Percentiles rank a stretch among this genome's conserved stretches.
phyloP scores from a whole-genome alignment of 441 rosid genomes.

The Eutrema salsugineum region DNA sequence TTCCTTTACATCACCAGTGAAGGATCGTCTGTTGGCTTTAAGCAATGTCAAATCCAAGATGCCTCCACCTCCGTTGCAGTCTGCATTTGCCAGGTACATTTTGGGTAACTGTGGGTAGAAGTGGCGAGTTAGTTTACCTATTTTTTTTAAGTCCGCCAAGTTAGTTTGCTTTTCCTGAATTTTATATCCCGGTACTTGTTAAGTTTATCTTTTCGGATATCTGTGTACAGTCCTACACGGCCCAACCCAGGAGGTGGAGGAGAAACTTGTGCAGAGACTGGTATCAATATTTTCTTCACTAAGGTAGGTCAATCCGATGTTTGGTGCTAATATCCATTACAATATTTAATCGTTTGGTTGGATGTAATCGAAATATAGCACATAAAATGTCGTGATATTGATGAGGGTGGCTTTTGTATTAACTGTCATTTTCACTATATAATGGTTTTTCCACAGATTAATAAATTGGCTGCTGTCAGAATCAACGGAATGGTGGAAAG shows the following conservation, averaged over 20 bases:
- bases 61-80: conserved; percentile 83
- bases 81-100: conserved; percentile 94
- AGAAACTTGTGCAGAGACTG: conserved; percentile 99
- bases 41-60: conserved; percentile 74
- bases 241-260: conserved; percentile 98
- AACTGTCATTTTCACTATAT: conserved; percentile 1
- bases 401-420: background rate
- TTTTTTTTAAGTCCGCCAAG: background rate
- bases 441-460: conserved; percentile 51
- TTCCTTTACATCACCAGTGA: conserved; percentile 90
- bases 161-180: background rate
- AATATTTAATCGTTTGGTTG: conserved; percentile 1
- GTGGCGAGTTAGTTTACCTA: background rate
- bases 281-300: conserved; percentile 80
- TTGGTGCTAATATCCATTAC: background rate
- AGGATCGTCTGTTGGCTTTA: conserved; percentile 74
- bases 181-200: background rate
- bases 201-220: conserved; percentile 14
- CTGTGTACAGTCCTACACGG: conserved; percentile 75
- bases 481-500: conserved; percentile 95
- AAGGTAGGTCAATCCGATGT: conserved; percentile 49
- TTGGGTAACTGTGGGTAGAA: background rate
- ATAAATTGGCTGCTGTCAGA: conserved; percentile 94
- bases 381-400: background rate
- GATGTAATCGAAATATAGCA: background rate